Base-by-base conservation (phyloP, 345 rosid species). In the Clausena lansium region DNA sequence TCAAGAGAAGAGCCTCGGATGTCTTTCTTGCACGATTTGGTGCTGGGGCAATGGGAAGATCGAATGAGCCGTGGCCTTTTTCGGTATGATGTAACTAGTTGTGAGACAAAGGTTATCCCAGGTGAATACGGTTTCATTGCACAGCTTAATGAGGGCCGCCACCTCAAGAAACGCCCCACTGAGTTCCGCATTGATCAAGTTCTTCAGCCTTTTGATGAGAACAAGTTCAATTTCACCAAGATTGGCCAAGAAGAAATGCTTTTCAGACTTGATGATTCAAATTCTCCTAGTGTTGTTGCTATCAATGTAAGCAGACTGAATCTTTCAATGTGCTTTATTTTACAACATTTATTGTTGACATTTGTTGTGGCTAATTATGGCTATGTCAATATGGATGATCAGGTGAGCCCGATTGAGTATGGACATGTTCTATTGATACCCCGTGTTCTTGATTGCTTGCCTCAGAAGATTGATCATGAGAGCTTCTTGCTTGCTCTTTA, bases 381-480 rank as follows among this genome's bases (percentile, higher is more conserved):
- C 14, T 64, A n/a, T 19, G n/a, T 15, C 22, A 13, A 19, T 38
- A 54, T 54, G 41, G 27, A 50, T 63, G 6, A n/a, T 58, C 61
- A 89, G 91, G 93, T 87, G 67, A 87, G 91, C 75, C 88, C 88
- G 1, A 89, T 89, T 71, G 89, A 88, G 62, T 88, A 86, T 75
- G 93, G 89, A 15, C 91, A 87, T 69, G 89, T 86, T 64, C 83
- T 89, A 24, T 83, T 89, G 80, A 86, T 85, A 58, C 91, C 88
- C 0, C 84, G 79, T 1, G 61, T 88, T 72, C 75, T 87, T 13
- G 90, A 88, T 41, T 72, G 87, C 86, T 72, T 86, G 74, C 90
- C 91, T 6, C 91, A 84, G 81, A 84, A 85, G 87, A 88, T 90
- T 41, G 89, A 88, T 79, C 81, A 73, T 36, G 83, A 77, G 27